A percentile compares a stretch with the other conserved stretches of the same genome.
Evolutionary conservation across 2,329 filamentous ascomycete genomes (phyloP).

Genomic region (Fusarium praegraminearum): DNA sequence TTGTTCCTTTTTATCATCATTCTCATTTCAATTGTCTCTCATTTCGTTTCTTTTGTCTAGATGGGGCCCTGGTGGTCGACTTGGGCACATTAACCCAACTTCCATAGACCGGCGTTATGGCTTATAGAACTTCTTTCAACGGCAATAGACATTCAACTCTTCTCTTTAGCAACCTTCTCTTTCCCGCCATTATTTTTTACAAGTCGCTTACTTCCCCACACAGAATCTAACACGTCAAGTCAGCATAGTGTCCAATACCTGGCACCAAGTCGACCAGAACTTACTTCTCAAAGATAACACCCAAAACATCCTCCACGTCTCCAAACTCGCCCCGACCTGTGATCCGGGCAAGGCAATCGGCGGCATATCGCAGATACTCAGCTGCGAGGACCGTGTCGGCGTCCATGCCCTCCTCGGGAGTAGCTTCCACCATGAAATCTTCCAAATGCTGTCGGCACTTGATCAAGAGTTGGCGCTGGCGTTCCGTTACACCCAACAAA

Average conservation of each 20-base stretch:
- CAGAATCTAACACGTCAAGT: slow-evolving; percentile 56
- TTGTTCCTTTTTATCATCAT: slow-evolving; percentile 28
- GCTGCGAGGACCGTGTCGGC: slow-evolving; percentile 91
- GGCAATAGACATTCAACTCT: slow-evolving; percentile 23
- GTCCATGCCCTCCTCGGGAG: slow-evolving; percentile 57
- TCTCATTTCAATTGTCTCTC: neutral
- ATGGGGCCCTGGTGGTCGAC: slow-evolving; percentile 33
- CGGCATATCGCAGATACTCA: slow-evolving; percentile 86
- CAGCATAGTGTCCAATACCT: slow-evolving; percentile 28
- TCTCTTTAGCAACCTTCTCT: neutral
- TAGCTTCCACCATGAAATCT: slow-evolving; percentile 75
- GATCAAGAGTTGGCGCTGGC: slow-evolving; percentile 84
- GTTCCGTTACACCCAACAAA: slow-evolving; percentile 88
- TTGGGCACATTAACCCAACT: slow-evolving; percentile 11
- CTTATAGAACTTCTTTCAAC: slow-evolving; percentile 30
- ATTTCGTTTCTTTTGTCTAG: slow-evolving; percentile 24
- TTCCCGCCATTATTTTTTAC: neutral
- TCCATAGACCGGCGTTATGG: slow-evolving; percentile 34
- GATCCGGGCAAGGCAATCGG: slow-evolving; percentile 83
- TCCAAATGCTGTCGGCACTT: slow-evolving; percentile 79
- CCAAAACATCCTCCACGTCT: slow-evolving; percentile 94
- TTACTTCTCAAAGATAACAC: slow-evolving; percentile 98
- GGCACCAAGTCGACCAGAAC: slow-evolving; percentile 50
- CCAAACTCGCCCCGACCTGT: slow-evolving; percentile 87
- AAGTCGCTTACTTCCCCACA: slow-evolving; percentile 56